Evolutionary conservation across 164 flowering plant genomes (phyloP).

Genomic region (Taxillus chinensis): DNA sequence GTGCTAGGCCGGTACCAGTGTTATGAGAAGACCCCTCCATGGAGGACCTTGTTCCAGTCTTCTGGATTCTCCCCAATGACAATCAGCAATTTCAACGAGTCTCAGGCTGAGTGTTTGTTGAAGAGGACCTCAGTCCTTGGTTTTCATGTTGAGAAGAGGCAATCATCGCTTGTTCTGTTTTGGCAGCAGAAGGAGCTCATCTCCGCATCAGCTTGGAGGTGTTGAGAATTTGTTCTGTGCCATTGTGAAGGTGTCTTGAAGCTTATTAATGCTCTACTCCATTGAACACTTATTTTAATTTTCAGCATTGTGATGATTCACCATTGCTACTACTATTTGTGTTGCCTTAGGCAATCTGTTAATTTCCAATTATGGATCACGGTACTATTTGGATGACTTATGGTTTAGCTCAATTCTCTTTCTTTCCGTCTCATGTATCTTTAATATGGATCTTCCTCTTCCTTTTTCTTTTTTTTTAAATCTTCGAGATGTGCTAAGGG

Average conservation of each 20-base stretch:
- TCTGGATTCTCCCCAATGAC: slow-evolving; percentile 50
- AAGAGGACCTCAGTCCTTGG: slow-evolving; percentile 62
- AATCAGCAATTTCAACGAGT: slow-evolving; percentile 68
- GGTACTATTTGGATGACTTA: slow-evolving; percentile 28
- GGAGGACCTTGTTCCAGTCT: slow-evolving; percentile 52
- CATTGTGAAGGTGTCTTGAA: slow-evolving; percentile 25
- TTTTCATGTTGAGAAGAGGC: slow-evolving; percentile 79
- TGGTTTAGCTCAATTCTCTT: slow-evolving; percentile 20
- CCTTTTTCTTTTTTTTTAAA: no score
- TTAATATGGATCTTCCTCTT: no score
- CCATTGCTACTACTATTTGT: slow-evolving; percentile 24
- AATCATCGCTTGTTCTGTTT: slow-evolving; percentile 58
- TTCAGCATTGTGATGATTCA: slow-evolving; percentile 24
- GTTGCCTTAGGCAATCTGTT: slow-evolving; percentile 24
- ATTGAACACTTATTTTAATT: slow-evolving; percentile 11
- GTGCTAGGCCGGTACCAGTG: slow-evolving; percentile 32
- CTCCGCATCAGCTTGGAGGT: slow-evolving; percentile 83
- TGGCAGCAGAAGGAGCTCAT: slow-evolving; percentile 84
- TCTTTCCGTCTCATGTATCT: slow-evolving; percentile 8
- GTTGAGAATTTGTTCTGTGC: slow-evolving; percentile 21
- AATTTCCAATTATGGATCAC: slow-evolving; percentile 19
- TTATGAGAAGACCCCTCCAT: slow-evolving; percentile 40
- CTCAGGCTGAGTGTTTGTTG: slow-evolving; percentile 72
- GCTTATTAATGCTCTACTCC: slow-evolving; percentile 12
- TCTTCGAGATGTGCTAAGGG: no score